Evolutionary conservation across 106 monocot genomes (phyloP), one percentile per base, ranked within the genome.

Genomic region (Amphibolis antarctica): DNA sequence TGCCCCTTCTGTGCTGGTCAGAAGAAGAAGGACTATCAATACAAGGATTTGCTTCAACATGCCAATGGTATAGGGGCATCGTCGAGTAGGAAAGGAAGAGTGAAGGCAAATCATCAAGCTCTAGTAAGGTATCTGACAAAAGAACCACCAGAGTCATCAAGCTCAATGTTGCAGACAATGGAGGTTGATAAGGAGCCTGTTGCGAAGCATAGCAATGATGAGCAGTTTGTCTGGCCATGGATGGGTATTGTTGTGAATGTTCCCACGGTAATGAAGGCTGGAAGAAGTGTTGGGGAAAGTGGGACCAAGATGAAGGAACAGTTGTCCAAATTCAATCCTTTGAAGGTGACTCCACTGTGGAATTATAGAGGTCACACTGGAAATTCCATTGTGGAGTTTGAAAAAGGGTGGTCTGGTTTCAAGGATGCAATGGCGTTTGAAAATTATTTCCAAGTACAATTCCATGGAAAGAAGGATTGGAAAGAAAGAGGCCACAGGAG

Each of bases 391-490:
- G 76, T 98, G 31, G 76, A 76, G 12, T 98, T 90, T 47, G 62
- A 52, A 46, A 80, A 70, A 53, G 76, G 84, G 17, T 98, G 89
- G 89, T 59, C 43, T 69, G 90, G 86, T 21, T 90, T 98, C 48
- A 86, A 78, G 46, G 80, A 84, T 78, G 90, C 96, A 3, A 78
- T 90, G 78, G 76, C 75, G 17, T 98, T 98, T 67, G 87, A 86
- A 63, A 82, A 85, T 6, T 62, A 82, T 55, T 90, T 98, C 70
- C 76, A 75, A 43, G 70, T 60, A 12, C 60, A 68, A 22, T 70
- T 55, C 12, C 52, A 29, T 46, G 80, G 96, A 15, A 92, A 84
- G 42, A 80, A 49, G 60, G 84, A 86, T 42, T 92, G 81, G 81
- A 30, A 17, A 18, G 29, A 52, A 28, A 49, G 65, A 29, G 68